A percentile compares a stretch with the other conserved stretches of the same genome.
phyloP scores from a whole-genome alignment of 352 stramenopile genomes.

The Globisporangium orthogonon region DNA sequence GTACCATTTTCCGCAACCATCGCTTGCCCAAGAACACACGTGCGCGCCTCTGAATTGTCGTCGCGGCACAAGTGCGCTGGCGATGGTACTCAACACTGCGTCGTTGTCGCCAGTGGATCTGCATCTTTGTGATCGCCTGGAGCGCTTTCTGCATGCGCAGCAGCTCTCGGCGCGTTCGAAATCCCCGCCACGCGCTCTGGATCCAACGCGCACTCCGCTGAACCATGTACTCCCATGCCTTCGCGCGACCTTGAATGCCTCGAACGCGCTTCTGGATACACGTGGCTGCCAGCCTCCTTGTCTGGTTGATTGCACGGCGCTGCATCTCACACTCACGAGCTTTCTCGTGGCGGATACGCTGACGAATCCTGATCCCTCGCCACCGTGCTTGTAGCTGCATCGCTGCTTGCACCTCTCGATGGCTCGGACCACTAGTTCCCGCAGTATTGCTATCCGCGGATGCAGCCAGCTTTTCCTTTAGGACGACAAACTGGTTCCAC shows the following conservation, averaged over 20 bases:
- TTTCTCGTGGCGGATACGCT: constrained; percentile 34
- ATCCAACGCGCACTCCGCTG: constrained; percentile 32
- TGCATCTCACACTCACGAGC: constrained; percentile 18
- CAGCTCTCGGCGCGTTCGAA: constrained; percentile 35
- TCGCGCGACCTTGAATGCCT: constrained; percentile 33
- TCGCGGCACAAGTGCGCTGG: constrained; percentile 16
- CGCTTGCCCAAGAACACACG: constrained; percentile 30
- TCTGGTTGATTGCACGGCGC: constrained; percentile 23
- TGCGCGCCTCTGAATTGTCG: constrained; percentile 31
- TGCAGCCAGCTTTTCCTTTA: constrained; percentile 11
- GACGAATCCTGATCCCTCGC: constrained; percentile 31
- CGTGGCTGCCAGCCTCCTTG: constrained; percentile 24
- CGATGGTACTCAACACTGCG: constrained; percentile 22
- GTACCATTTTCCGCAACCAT: constrained; percentile 32
- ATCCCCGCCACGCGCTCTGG: constrained; percentile 49
- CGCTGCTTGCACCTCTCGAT: constrained; percentile 25
- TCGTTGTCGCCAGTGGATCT: constrained; percentile 33
- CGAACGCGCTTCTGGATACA: constrained; percentile 58
- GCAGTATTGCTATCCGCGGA: neutral
- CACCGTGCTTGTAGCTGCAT: constrained; percentile 45
- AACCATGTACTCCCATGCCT: constrained; percentile 36
- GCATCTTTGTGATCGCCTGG: constrained; percentile 41
- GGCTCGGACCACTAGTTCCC: neutral
- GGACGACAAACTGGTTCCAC: constrained; percentile 12
- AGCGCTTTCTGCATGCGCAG: constrained; percentile 33